Percentiles rank a stretch among this genome's conserved stretches.
phyloP scores from a whole-genome alignment of 257 asterid genomes.

The Asclepias syriaca region DNA sequence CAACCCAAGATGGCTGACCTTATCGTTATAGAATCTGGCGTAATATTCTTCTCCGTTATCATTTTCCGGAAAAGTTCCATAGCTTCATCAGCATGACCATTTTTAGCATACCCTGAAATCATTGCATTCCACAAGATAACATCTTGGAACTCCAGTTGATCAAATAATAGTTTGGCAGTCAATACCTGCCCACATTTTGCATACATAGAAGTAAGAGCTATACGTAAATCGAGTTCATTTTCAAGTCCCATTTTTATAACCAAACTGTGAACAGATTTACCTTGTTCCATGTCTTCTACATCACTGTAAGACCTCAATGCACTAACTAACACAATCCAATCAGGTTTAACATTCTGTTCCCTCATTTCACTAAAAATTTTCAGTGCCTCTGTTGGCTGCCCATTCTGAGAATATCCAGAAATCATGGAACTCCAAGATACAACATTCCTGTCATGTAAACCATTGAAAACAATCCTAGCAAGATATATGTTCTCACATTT shows the following conservation, averaged over 20 bases:
- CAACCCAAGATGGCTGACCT: conserved; percentile 48
- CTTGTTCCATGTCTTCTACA: conserved; percentile 46
- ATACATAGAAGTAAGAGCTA: conserved; percentile 49
- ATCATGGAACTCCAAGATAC: conserved; percentile 63
- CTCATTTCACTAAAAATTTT: conserved; percentile 48
- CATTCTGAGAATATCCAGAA: conserved; percentile 50
- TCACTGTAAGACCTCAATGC: conserved; percentile 54
- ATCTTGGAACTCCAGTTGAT: conserved; percentile 22
- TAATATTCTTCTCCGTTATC: conserved; percentile 27
- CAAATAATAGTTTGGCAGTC: conserved; percentile 44
- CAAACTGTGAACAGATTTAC: conserved; percentile 46
- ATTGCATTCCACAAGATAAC: conserved; percentile 60
- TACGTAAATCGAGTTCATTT: conserved; percentile 44
- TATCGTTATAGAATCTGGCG: conserved; percentile 45
- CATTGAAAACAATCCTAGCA: conserved; percentile 39
- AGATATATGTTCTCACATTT: conserved; percentile 34
- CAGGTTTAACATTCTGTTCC: conserved; percentile 35
- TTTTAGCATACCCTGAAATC: conserved; percentile 68
- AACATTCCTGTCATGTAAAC: conserved; percentile 32
- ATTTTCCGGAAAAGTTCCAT: conserved; percentile 43
- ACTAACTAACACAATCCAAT: conserved; percentile 55
- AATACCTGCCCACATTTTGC: conserved; percentile 47
- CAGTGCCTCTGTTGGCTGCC: conserved; percentile 45
- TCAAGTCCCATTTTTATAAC: conserved; percentile 45
- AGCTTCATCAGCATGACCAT: conserved; percentile 48